A percentile compares a stretch with the other conserved stretches of the same genome.
These are phyloP conservation scores for Chytriomyces sp. DNA, from an alignment of 192 early-diverging fungal species.

Conservation along the genomic window DNA sequence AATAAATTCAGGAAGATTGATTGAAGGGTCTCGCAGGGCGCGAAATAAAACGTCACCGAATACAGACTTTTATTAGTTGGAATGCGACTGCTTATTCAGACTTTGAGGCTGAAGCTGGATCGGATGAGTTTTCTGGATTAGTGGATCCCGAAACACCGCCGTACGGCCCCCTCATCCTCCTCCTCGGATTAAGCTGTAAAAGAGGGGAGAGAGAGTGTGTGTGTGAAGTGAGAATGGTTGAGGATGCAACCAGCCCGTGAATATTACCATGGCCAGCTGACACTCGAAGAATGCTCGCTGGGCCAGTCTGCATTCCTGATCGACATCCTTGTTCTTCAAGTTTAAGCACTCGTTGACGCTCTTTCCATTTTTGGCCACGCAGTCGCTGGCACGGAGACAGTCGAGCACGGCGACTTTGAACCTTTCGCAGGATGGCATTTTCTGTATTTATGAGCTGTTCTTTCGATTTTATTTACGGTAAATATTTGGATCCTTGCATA, in stretches of 20 bases:
- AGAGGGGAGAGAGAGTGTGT: background rate
- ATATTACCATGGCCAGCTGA: conserved; percentile 38
- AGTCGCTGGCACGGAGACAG: conserved; percentile 38
- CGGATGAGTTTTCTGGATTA: background rate
- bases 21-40: no score
- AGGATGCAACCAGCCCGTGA: background rate
- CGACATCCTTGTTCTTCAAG: conserved; percentile 35
- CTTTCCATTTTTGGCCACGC: conserved; percentile 30
- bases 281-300: conserved; percentile 48
- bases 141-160: background rate
- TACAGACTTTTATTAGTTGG: no score
- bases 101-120: no score
- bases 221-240: background rate
- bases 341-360: conserved; percentile 36
- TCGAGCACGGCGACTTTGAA: conserved; percentile 31
- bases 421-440: conserved; percentile 44
- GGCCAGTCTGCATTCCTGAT: conserved; percentile 35
- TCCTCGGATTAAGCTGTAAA: conserved; percentile 39
- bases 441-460: background rate
- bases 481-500: background rate
- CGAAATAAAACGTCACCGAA: no score
- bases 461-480: no score
- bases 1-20: no score
- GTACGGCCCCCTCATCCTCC: conserved; percentile 5
- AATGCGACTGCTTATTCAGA: no score